Evolutionary conservation across 306 rosid genomes (phyloP).

Genomic region (Gleditsia sinensis): DNA sequence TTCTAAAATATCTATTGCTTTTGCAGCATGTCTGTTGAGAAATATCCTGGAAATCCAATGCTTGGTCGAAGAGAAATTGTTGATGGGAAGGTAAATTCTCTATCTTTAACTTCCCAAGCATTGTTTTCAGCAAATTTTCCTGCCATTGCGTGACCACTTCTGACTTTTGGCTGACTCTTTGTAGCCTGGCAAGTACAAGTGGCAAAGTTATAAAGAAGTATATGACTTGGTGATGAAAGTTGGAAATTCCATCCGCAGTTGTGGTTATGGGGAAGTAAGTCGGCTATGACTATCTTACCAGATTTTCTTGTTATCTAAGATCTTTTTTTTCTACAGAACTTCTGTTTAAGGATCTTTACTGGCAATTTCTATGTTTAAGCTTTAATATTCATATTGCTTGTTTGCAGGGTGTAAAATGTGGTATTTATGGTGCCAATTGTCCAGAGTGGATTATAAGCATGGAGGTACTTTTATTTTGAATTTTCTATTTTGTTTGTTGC

Average conservation of each 20-base stretch:
- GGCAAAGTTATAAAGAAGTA: constrained; percentile 76
- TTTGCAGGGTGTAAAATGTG: constrained; percentile 79
- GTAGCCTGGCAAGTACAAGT: constrained; percentile 75
- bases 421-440: constrained; percentile 80
- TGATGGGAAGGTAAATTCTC: constrained; percentile 56
- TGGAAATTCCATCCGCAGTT: constrained; percentile 67
- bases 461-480: constrained; percentile 58
- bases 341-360: not conserved
- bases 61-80: constrained; percentile 76
- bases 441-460: constrained; percentile 86
- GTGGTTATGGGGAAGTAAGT: constrained; percentile 70
- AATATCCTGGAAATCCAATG: constrained; percentile 63
- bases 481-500: not conserved
- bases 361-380: constrained; percentile 10
- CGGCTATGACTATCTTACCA: not conserved
- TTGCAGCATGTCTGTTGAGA: constrained; percentile 70
- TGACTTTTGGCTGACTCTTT: constrained; percentile 31
- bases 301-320: not conserved
- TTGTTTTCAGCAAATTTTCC: not conserved
- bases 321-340: not conserved
- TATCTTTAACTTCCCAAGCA: not conserved
- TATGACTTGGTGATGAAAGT: constrained; percentile 63
- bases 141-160: constrained; percentile 4
- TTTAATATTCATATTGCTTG: constrained; percentile 16
- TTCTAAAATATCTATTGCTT: not conserved